Base-by-base conservation (phyloP, 768 basidiomycete species). In the Gyrodon lividus region DNA sequence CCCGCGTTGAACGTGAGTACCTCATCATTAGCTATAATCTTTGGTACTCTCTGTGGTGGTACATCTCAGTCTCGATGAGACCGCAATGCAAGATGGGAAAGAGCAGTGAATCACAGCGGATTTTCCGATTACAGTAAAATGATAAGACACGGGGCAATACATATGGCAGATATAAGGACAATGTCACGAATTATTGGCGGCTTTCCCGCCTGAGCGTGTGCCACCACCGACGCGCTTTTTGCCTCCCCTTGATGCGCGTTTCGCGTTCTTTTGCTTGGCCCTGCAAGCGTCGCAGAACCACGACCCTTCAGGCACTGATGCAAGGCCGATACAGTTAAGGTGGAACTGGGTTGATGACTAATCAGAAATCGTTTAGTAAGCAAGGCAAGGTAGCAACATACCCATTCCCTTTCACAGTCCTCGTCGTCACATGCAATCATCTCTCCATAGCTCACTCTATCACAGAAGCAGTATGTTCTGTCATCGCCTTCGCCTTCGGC, bases 371-470 rank as follows among this genome's bases (percentile, higher is more conserved):
- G 52, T 46, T 45, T n/a, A 16, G 26, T 22, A 45, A 13, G 43
- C 42, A 35, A 22, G 41, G 47, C 48, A 40, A 57, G 47, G 31
- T 47, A 46, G 48, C 49, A 41, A 59, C 89, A 65, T 59, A 95
- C 93, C 93, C 93, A 97, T 86, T 95, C 92, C 51, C 77, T 76
- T 59, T 86, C 83, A 71, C 93, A 96, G 40, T 77, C 75, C 16
- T 75, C 72, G 60, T 86, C 89, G 67, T 97, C 93, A 67, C 93
- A 97, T 20, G 86, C 93, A 60, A 97, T 90, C 93, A 97, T 96
- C 72, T 94, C 88, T 33, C 94, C 94, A 60, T 87, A 94, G 62
- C 90, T 92, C 53, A 84, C 78, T 16, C 87, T 75, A 58, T 89
- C 77, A 68, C 94, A 98, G 74, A 85, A 78, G 70, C 94, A 98